Evolutionary conservation across 345 rosid species (phyloP), one percentile per base, ranked within the genome.

Genomic region (Eucalyptus caleyi): DNA sequence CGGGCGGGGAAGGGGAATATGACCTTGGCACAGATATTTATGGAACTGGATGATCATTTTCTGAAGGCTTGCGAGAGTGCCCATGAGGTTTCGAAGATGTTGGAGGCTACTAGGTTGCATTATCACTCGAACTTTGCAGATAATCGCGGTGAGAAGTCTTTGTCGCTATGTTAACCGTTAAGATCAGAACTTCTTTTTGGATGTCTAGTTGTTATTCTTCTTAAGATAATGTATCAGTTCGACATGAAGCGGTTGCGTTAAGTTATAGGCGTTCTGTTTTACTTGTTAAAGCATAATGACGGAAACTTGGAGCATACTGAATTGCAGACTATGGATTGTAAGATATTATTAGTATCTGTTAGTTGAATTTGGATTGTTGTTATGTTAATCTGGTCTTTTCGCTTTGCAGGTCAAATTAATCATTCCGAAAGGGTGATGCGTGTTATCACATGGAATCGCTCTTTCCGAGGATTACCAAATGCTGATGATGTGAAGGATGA

Each of bases 121-220:
- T 98, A 96, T 93, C 99, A 98, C 93, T 98, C 99, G n/a, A 98
- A 98, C 92, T 98, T 97, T 89, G 99, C 99, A 6, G 99, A 98
- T 93, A 96, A 97, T 93, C 91, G 99, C 77, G 97, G 99, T 97
- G 93, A 89, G 85, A 34, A 24, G 19, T 32, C n/a, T 88, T 49
- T 21, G 40, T 50, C 1, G 32, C 34, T 19, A 88, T 44, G 82
- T 19, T 40, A 72, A 40, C 30, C 12, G 24, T 77, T 47, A 37
- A 40, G 47, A 21, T 77, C 47, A 77, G 14, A 40, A 40, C 27
- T 77, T 77, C 45, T 40, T 21, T 77, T 24, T 7, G 85, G 47
- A 77, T 77, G 30, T 37, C 27, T 77, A 77, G 47, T 77, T 2
- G 16, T 23, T 77, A 21, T 23, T 77, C 85, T 77, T 77, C 45